A percentile compares a stretch with the other conserved stretches of the same genome.
These are phyloP conservation scores for Canna indica DNA, from an alignment of 176 grass and related monocot genomes.

Conservation along the genomic window DNA sequence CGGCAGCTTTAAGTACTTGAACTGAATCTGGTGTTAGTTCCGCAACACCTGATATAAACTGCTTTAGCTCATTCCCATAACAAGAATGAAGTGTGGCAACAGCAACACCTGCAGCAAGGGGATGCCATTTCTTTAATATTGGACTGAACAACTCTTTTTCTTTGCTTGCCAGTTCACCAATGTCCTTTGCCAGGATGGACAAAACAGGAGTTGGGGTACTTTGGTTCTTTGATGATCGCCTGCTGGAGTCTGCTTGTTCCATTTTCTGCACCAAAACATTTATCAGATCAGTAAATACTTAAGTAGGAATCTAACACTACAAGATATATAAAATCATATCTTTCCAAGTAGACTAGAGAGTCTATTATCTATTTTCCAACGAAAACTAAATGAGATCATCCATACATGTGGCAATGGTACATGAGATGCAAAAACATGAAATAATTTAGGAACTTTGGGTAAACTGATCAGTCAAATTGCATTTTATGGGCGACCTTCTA, in stretches of 20 bases:
- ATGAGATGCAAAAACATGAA: background rate
- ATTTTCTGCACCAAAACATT: constrained; percentile 59
- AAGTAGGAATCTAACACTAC: background rate
- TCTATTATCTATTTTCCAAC: background rate
- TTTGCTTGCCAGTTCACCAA: constrained; percentile 70
- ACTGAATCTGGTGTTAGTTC: constrained; percentile 82
- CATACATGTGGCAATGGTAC: too few species aligned
- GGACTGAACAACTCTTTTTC: constrained; percentile 96
- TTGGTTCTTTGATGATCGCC: constrained; percentile 51
- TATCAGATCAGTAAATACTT: constrained; percentile 16
- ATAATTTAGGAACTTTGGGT: background rate
- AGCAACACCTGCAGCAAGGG: constrained; percentile 91
- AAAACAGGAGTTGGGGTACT: constrained; percentile 49
- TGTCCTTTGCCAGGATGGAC: constrained; percentile 92
- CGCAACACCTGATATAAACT: constrained; percentile 64
- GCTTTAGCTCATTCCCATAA: constrained; percentile 93
- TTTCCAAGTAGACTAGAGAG: background rate
- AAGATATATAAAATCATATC: background rate
- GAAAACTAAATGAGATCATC: background rate
- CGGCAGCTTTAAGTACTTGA: constrained; percentile 89
- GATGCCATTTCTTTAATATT: constrained; percentile 87
- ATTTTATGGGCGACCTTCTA: background rate
- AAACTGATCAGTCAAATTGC: background rate
- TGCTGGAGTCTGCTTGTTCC: constrained; percentile 95
- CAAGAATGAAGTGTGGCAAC: constrained; percentile 95